Evolutionary conservation across 2,329 filamentous ascomycete genomes (phyloP).

Genomic region (Aspergillus pseudoterreus): DNA sequence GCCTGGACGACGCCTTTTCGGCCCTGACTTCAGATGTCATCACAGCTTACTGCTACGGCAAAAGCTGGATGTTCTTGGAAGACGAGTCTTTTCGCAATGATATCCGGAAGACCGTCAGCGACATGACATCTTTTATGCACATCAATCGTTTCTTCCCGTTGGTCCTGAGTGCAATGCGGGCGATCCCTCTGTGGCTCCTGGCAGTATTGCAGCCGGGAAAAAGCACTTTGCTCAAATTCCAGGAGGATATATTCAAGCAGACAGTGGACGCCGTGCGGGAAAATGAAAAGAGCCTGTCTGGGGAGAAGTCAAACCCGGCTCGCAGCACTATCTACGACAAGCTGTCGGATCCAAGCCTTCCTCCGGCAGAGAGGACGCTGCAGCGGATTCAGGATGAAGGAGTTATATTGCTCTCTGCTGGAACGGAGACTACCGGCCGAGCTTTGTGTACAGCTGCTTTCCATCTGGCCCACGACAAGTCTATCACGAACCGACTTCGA

Average conservation of each 20-base stretch:
- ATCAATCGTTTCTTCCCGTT: constrained; percentile 17
- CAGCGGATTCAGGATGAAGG: constrained; percentile 31
- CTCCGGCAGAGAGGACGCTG: constrained; percentile 33
- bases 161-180: constrained; percentile 5
- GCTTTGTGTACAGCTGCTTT: constrained; percentile 29
- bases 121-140: constrained; percentile 23
- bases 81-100: constrained; percentile 21
- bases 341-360: constrained; percentile 32
- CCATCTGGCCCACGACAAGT: constrained; percentile 22
- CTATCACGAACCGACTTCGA: constrained; percentile 17
- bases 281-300: neutral
- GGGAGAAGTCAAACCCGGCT: neutral
- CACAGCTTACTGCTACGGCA: constrained; percentile 36
- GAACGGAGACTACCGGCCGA: constrained; percentile 34
- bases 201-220: constrained; percentile 7
- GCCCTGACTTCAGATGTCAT: constrained; percentile 36
- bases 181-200: constrained; percentile 11
- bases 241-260: constrained; percentile 8
- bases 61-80: constrained; percentile 29
- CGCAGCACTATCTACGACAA: constrained; percentile 25
- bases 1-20: constrained; percentile 16
- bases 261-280: constrained; percentile 5
- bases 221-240: constrained; percentile 12
- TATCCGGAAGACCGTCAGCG: constrained; percentile 17
- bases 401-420: constrained; percentile 28